Percentiles rank a stretch among this genome's conserved stretches.
phyloP scores from a whole-genome alignment of 345 rosid genomes.

The Salix koriyanagi region DNA sequence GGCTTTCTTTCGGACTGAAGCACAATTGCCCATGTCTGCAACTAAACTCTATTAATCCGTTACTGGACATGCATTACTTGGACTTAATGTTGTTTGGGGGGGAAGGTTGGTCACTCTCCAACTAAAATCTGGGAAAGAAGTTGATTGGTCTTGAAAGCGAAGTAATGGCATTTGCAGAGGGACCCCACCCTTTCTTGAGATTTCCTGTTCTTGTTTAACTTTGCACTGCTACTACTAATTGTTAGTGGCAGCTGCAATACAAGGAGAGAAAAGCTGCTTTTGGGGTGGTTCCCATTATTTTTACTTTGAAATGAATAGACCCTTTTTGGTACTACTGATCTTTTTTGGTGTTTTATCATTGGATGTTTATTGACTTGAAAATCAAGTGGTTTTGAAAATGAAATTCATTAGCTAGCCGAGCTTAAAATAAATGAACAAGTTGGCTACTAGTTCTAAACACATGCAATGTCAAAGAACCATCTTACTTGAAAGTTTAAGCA shows the following conservation, averaged over 20 bases:
- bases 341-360: background rate
- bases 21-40: slow-evolving; percentile 45
- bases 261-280: slow-evolving; percentile 12
- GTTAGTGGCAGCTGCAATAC: slow-evolving; percentile 1
- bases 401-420: background rate
- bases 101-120: slow-evolving; percentile 17
- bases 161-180: slow-evolving; percentile 41
- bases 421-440: background rate
- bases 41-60: slow-evolving; percentile 4
- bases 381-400: background rate
- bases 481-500: too few relatives aligned
- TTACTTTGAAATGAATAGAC: background rate
- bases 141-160: slow-evolving; percentile 63
- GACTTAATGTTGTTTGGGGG: slow-evolving; percentile 24
- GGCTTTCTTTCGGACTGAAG: slow-evolving; percentile 24
- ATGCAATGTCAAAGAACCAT: background rate
- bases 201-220: slow-evolving; percentile 3
- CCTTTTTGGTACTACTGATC: background rate
- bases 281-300: slow-evolving; percentile 11
- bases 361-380: background rate
- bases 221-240: background rate
- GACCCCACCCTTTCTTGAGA: slow-evolving; percentile 25
- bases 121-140: slow-evolving; percentile 23
- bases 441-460: background rate
- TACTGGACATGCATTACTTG: slow-evolving; percentile 1